Conservation (phyloP, 495 filamentous ascomycete species). For the Penicillium steckii region DNA sequence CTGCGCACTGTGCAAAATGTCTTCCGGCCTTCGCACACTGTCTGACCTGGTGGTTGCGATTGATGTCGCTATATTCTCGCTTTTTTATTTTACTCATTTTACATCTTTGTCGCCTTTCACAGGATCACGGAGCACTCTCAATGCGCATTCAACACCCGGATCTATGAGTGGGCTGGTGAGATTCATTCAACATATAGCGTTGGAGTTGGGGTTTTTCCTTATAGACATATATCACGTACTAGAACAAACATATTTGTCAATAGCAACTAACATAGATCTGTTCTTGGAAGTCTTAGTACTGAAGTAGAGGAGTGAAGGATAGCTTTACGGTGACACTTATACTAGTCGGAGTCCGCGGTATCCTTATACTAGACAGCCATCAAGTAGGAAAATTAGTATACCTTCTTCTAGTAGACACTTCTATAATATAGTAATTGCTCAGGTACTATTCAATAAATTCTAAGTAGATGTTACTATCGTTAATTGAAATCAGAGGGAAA, state of each 20-base stretch:
- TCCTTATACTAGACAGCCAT: too few relatives aligned
- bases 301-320: too few relatives aligned
- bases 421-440: too few relatives aligned
- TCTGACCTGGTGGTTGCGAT: neutral
- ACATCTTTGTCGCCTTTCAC: slow-evolving; percentile 3
- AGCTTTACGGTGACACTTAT: too few relatives aligned
- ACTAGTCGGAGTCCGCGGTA: too few relatives aligned
- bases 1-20: slow-evolving; percentile 62
- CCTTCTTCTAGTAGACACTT: too few relatives aligned
- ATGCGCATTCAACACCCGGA: slow-evolving; percentile 34
- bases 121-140: slow-evolving; percentile 11
- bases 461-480: too few relatives aligned
- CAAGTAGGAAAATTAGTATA: too few relatives aligned
- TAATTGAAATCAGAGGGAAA: neutral
- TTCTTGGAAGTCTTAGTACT: too few relatives aligned
- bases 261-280: neutral
- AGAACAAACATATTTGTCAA: neutral
- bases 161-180: slow-evolving; percentile 15
- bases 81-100: neutral
- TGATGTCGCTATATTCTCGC: neutral
- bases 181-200: slow-evolving; percentile 39
- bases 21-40: slow-evolving; percentile 29
- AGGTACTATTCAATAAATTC: too few relatives aligned
- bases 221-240: neutral
- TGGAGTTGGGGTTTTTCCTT: slow-evolving; percentile 17